Percentiles rank a stretch among this genome's conserved stretches.
phyloP scores from a whole-genome alignment of 176 grass and related monocot genomes.

The Saccharum officinarum region DNA sequence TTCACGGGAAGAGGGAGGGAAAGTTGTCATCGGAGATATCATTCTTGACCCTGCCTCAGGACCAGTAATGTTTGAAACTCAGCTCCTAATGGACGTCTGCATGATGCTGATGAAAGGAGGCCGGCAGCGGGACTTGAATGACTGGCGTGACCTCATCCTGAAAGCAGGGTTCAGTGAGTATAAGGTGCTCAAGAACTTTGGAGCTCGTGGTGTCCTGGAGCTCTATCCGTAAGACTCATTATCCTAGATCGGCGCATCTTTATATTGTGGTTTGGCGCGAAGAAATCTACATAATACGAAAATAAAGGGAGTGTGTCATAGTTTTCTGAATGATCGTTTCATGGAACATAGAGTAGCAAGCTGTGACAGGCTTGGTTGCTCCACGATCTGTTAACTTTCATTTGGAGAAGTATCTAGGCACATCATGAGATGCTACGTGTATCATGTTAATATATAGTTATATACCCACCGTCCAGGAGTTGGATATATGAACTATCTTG shows the following conservation, averaged over 20 bases:
- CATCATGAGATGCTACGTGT: no score
- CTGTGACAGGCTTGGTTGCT: background rate
- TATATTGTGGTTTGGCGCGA: background rate
- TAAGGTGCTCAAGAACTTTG: conserved; percentile 16
- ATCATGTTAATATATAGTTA: no score
- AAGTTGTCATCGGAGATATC: conserved; percentile 39
- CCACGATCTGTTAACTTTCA: background rate
- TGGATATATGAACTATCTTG: no score
- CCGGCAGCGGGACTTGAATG: conserved; percentile 35
- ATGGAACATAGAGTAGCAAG: background rate
- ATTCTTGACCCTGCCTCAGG: background rate
- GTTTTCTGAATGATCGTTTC: background rate
- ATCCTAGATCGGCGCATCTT: background rate
- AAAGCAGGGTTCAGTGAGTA: conserved; percentile 43
- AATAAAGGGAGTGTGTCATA: background rate
- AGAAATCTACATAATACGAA: background rate
- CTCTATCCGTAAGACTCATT: background rate
- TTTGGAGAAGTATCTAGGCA: no score
- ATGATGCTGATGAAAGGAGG: conserved; percentile 40
- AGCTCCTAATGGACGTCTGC: conserved; percentile 34
- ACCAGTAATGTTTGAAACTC: conserved; percentile 15
- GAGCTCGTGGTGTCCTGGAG: conserved; percentile 30
- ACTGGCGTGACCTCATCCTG: conserved; percentile 32
- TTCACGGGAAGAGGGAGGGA: conserved; percentile 28
- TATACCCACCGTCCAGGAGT: no score